Conservation (phyloP, 2,329 filamentous ascomycete species). For the Clonostachys rosea region DNA sequence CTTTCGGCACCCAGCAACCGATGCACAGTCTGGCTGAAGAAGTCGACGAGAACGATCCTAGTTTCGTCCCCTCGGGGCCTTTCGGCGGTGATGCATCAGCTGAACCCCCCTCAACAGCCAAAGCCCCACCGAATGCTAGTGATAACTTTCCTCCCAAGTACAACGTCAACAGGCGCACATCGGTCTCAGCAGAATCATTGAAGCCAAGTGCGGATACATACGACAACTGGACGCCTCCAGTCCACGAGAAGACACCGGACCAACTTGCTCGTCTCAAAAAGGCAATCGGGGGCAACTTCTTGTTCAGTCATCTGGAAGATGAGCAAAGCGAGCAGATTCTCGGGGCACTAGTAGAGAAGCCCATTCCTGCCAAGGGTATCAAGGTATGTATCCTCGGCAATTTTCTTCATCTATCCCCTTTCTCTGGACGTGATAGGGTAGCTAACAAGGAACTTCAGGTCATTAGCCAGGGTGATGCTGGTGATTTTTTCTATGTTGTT, state of each 20-base stretch:
- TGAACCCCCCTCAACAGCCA: conserved; percentile 39
- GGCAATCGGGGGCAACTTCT: conserved; percentile 84
- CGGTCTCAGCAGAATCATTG: conserved; percentile 93
- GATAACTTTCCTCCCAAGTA: conserved; percentile 87
- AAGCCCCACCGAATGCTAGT: conserved; percentile 43
- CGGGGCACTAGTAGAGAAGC: conserved; percentile 88
- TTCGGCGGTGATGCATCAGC: conserved; percentile 48
- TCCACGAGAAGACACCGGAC: conserved; percentile 76
- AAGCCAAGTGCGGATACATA: conserved; percentile 80
- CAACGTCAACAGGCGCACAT: conserved; percentile 88
- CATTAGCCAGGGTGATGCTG: conserved; percentile 90
- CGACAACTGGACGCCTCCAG: conserved; percentile 87
- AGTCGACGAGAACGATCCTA: conserved; percentile 62
- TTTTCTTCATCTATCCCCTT: not conserved
- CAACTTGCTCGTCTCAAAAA: conserved; percentile 75
- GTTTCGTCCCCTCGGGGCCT: conserved; percentile 33
- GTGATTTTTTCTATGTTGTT: conserved; percentile 97
- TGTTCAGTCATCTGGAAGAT: conserved; percentile 92
- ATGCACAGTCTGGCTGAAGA: conserved; percentile 69
- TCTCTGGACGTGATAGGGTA: no score
- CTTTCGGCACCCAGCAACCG: conserved; percentile 56
- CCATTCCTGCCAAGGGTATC: conserved; percentile 85
- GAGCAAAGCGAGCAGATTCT: conserved; percentile 86
- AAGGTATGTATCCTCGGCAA: conserved; percentile 40
- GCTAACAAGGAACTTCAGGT: conserved; percentile 50